Evolutionary conservation across 495 filamentous ascomycete genomes (phyloP), one percentile per base, ranked within the genome.

Genomic region (Xylaria palmicola): DNA sequence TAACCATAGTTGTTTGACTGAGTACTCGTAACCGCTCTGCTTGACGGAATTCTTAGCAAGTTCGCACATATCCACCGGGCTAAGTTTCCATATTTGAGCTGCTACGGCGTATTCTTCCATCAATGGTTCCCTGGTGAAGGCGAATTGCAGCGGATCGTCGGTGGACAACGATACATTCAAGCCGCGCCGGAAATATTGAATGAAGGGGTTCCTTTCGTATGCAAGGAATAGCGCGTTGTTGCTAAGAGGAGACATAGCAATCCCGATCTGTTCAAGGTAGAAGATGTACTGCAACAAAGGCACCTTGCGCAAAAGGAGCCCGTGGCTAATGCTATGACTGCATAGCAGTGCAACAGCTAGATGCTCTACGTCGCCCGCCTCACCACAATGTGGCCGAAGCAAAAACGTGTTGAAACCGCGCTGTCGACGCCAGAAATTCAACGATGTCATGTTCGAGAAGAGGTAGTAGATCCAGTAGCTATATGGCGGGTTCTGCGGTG

Each of bases 391-490:
- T 17, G 94, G 94, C 22, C 94, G 86, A 26, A 98, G 81, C 29
- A 96, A 78, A 71, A 98, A 97, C 0, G 93, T 98, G 70, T 96
- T 98, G 81, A 98, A 97, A 4, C 93, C 91, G 22, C 93, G 86
- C 62, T 87, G 86, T 66, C 93, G 93, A 15, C 94, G 85, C 89
- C 89, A 97, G 48, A 85, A 81, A 72, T 98, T 98, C 65, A 98
- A 83, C 13, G 94, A 96, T 1, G 89, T 84, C 71, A 96, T 91
- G 72, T 98, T 98, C 40, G 95, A 85, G 68, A 92, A 98, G 54
- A 98, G 85, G 70, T 96, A 93, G 76, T 98, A 98, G 64, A 98
- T 87, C 94, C 94, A 98, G 75, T 98, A 98, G 71, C 88, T 97
- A 76, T 98, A 98, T 1, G 95, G 94, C 24, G 94, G 95, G 71